A percentile compares a stretch with the other conserved stretches of the same genome.
phyloP scores from a whole-genome alignment of 192 early-diverging fungal genomes.

The Backusella macrospora region DNA sequence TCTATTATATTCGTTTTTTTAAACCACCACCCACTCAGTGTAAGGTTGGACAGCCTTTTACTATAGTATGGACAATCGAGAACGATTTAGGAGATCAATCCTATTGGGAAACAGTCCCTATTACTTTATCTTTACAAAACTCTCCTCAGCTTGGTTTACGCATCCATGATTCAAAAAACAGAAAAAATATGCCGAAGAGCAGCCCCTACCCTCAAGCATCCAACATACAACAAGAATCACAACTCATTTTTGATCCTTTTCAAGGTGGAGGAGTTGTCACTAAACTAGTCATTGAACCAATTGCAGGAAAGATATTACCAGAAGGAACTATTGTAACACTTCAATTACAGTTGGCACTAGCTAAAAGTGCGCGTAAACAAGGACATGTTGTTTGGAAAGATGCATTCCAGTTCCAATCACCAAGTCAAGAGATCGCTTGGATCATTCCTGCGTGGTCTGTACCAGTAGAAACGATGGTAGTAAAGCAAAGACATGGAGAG shows the following conservation, averaged over 20 bases:
- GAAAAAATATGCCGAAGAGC: neutral
- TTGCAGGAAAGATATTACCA: neutral
- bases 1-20: conserved; percentile 36
- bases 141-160: neutral
- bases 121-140: conserved; percentile 12
- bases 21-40: conserved; percentile 33
- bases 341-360: conserved; percentile 1
- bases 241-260: conserved; percentile 18
- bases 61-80: conserved; percentile 34
- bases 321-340: neutral
- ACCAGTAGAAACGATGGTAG: neutral
- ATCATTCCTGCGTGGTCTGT: conserved; percentile 27
- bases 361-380: neutral
- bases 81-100: conserved; percentile 38
- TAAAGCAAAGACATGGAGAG: neutral
- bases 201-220: neutral
- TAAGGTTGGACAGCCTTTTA: conserved; percentile 25
- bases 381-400: neutral
- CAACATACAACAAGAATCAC: neutral
- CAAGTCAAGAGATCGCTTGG: conserved; percentile 9
- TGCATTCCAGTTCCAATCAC: conserved; percentile 1
- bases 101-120: conserved; percentile 23
- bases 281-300: conserved; percentile 2
- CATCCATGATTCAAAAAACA: neutral
- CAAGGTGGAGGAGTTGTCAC: conserved; percentile 30